Evolutionary conservation across 2,329 filamentous ascomycete species (phyloP).

Genomic region (Penicillium sp.): DNA sequence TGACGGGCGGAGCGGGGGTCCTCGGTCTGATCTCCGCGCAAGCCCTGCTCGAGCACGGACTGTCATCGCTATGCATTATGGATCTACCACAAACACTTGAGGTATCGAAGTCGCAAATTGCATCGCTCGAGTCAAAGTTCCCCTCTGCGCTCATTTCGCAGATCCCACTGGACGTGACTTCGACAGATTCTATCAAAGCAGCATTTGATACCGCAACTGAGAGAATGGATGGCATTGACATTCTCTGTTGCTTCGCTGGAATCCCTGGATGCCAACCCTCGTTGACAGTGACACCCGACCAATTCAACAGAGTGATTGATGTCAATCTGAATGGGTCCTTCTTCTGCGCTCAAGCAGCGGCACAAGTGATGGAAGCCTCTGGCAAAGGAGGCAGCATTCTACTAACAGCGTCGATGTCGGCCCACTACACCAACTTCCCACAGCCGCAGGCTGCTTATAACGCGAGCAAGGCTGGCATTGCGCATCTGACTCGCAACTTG

Average conservation of each 20-base stretch:
- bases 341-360: constrained; percentile 67
- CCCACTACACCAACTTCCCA: constrained; percentile 68
- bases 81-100: constrained; percentile 53
- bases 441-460: constrained; percentile 75
- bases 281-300: constrained; percentile 57
- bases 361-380: constrained; percentile 37
- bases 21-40: constrained; percentile 60
- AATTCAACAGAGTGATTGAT: constrained; percentile 67
- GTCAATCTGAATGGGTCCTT: constrained; percentile 73
- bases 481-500: constrained; percentile 64
- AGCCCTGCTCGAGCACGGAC: constrained; percentile 69
- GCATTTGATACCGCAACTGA: constrained; percentile 22
- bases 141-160: constrained; percentile 54
- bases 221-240: constrained; percentile 54
- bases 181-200: constrained; percentile 37
- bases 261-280: constrained; percentile 65
- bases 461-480: constrained; percentile 66
- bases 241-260: constrained; percentile 67
- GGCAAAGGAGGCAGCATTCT: constrained; percentile 51
- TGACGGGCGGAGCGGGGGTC: constrained; percentile 68
- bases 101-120: constrained; percentile 41
- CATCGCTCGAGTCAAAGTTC: constrained; percentile 55
- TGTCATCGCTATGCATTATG: constrained; percentile 60
- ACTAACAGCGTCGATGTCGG: constrained; percentile 69
- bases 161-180: constrained; percentile 61